Conservation (phyloP, 2,329 filamentous ascomycete genomes). For the Aspergillus sp. region DNA sequence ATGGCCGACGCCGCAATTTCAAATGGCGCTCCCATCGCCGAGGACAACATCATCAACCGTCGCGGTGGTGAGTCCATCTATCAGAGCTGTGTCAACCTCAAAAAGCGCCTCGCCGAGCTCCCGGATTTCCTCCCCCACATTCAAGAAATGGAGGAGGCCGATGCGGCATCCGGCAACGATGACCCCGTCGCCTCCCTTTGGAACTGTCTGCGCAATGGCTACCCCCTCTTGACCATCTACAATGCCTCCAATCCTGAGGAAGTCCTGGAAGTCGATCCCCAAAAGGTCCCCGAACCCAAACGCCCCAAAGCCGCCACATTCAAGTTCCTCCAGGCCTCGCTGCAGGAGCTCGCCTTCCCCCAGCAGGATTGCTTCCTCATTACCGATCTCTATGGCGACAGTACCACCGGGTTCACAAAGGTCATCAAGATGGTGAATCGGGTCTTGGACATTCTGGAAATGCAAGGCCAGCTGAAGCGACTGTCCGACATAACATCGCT, state of each 20-base stretch:
- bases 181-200: conserved; percentile 90
- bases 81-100: conserved; percentile 86
- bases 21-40: conserved; percentile 56
- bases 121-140: conserved; percentile 77
- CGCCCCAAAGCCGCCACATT: conserved; percentile 84
- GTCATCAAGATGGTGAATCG: conserved; percentile 90
- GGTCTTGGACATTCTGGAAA: conserved; percentile 81
- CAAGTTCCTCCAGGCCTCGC: conserved; percentile 86
- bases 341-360: conserved; percentile 75
- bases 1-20: conserved; percentile 36
- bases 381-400: conserved; percentile 84
- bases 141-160: conserved; percentile 67
- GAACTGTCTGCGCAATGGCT: conserved; percentile 79
- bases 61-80: conserved; percentile 94
- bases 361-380: conserved; percentile 86
- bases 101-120: conserved; percentile 76
- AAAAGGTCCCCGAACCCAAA: conserved; percentile 65
- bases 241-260: conserved; percentile 74
- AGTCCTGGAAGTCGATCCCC: conserved; percentile 65
- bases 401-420: conserved; percentile 97
- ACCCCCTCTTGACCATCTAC: conserved; percentile 83
- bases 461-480: conserved; percentile 71
- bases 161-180: conserved; percentile 58
- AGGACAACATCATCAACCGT: conserved; percentile 95
- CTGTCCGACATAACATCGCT: conserved; percentile 53